Base-by-base conservation (phyloP, 2,329 filamentous ascomycete species). In the Thyridium curvatum region DNA sequence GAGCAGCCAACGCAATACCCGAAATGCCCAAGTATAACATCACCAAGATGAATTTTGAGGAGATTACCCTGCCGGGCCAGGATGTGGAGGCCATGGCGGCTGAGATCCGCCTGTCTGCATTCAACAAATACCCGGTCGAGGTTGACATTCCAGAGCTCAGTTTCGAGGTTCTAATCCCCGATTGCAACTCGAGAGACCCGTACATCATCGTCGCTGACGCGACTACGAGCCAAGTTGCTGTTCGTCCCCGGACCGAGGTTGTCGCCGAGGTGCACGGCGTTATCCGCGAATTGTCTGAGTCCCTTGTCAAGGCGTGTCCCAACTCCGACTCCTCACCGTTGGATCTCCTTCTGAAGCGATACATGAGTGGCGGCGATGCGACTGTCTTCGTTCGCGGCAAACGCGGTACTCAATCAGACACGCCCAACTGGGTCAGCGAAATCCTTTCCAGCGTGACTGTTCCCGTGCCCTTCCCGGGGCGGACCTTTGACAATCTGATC, bases 371-470 rank as follows among this genome's bases (percentile, higher is more conserved):
- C 35, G 72, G 85, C 32, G 72, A 85, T 40, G 84, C 86, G 1
- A 87, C 80, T 2, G 72, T 96, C 12, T 94, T 88, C 60, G 80
- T 97, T 35, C 84, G 85, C 36, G 93, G 91, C 18, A 85, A 85
- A 40, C 74, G 79, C 44, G 68, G 78, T 18, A 77, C 82, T 3
- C 72, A 73, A 14, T 67, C 74, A 2, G 70, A 80, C 28, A 86
- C 88, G 0, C 93, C 93, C 1, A 68, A 71, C 34, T 98, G 93
- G 93, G 74, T 96, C 35, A 75, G 77, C 12, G 79, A 90, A 37
- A 72, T 98, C 16, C 67, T 97, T 30, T 80, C 82, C 34, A 88
- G 85, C 49, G 77, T 97, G 38, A 90, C 83, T 0, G 72, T 97
- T 1, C 89, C 90, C 3, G 68, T 97, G 7, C 84, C 88, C 6